A percentile compares a stretch with the other conserved stretches of the same genome.
These are phyloP conservation scores for Crassisporium funariophilum DNA, from an alignment of 768 basidiomycete species.

Conservation along the genomic window DNA sequence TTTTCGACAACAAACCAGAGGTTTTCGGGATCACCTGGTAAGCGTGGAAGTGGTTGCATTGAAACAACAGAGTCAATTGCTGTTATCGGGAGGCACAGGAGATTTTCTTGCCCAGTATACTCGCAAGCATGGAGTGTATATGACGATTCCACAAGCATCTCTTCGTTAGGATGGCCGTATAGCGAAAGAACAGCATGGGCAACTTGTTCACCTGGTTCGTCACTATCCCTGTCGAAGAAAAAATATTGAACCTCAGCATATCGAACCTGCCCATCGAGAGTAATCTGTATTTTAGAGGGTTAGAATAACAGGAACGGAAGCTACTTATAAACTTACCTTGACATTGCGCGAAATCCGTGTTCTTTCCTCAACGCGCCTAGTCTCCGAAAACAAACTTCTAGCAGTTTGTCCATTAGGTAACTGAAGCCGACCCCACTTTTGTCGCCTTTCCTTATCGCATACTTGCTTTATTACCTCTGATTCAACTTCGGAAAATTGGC, in stretches of 20 bases:
- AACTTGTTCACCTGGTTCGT: neutral
- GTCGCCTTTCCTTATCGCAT: slow-evolving; percentile 1
- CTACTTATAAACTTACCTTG: slow-evolving; percentile 4
- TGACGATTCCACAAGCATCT: slow-evolving; percentile 8
- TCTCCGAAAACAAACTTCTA: slow-evolving; percentile 30
- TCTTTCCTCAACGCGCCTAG: slow-evolving; percentile 2
- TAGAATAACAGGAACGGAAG: neutral
- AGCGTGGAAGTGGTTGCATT: slow-evolving; percentile 13
- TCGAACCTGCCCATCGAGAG: neutral
- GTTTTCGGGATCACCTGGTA: slow-evolving; percentile 17
- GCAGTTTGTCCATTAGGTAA: slow-evolving; percentile 37
- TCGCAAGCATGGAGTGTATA: slow-evolving; percentile 4
- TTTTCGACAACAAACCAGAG: slow-evolving; percentile 46
- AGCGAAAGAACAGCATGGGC: slow-evolving; percentile 5
- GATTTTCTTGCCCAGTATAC: slow-evolving; percentile 4
- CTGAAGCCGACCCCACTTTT: slow-evolving; percentile 31
- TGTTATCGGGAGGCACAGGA: slow-evolving; percentile 7
- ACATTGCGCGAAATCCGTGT: slow-evolving; percentile 11
- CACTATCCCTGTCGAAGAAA: neutral
- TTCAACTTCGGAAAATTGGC: slow-evolving; percentile 1
- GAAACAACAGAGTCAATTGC: slow-evolving; percentile 17
- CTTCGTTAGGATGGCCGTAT: slow-evolving; percentile 4
- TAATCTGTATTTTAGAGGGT: neutral
- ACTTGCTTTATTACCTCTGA: slow-evolving; percentile 2
- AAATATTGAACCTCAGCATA: slow-evolving; percentile 6